Percentiles rank a stretch among this genome's conserved stretches.
Evolutionary conservation across 2,329 filamentous ascomycete genomes (phyloP).

Genomic region (Colletotrichum caudatum): DNA sequence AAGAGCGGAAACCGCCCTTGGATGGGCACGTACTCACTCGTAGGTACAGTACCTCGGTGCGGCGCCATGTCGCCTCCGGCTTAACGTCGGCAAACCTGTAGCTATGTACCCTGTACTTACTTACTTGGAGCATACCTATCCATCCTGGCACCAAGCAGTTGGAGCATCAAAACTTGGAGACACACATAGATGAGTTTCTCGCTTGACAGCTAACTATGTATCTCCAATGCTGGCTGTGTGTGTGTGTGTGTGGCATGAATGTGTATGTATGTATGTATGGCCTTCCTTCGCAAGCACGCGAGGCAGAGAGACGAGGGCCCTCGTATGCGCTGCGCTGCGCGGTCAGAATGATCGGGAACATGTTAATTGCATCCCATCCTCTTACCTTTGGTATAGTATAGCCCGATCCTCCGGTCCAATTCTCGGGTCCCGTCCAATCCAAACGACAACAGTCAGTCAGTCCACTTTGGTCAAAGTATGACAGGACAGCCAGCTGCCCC

Average conservation of each 20-base stretch:
- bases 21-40: no score
- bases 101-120: slow-evolving; percentile 11
- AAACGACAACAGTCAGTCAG: slow-evolving; percentile 5
- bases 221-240: slow-evolving; percentile 1
- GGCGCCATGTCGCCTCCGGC: slow-evolving; percentile 29
- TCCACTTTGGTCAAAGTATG: slow-evolving; percentile 18
- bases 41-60: no score
- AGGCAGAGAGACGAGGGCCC: not conserved
- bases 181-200: not conserved
- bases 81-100: slow-evolving; percentile 32
- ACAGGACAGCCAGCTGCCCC: slow-evolving; percentile 22
- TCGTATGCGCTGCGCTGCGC: not conserved
- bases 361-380: no score
- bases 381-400: no score
- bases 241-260: no score
- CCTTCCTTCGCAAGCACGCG: no score
- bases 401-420: not conserved
- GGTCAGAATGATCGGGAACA: no score
- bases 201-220: not conserved
- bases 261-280: no score
- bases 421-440: slow-evolving; percentile 8
- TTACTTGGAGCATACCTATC: no score
- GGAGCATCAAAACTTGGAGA: not conserved
- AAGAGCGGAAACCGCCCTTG: not conserved
- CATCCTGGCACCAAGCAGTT: not conserved